phyloP scores from a whole-genome alignment of 2,329 filamentous ascomycete species.

The Pezicula rhizophila region DNA sequence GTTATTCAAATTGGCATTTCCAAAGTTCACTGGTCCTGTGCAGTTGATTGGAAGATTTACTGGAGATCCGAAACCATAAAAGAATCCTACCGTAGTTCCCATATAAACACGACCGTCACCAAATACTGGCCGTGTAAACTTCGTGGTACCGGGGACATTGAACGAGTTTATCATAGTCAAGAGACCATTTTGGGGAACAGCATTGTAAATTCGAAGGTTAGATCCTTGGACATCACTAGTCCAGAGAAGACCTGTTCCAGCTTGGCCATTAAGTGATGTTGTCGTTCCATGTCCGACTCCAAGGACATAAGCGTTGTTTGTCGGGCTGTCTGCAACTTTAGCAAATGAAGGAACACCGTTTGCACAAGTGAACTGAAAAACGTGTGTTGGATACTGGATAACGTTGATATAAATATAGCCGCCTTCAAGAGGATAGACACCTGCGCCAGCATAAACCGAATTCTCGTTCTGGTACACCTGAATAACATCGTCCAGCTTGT shows the following conservation, averaged over 20 bases:
- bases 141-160: constrained; percentile 44
- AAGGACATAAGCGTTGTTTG: constrained; percentile 45
- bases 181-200: constrained; percentile 39
- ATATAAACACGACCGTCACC: constrained; percentile 50
- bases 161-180: constrained; percentile 45
- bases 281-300: constrained; percentile 52
- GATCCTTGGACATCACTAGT: constrained; percentile 47
- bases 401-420: constrained; percentile 45
- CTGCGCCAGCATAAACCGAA: constrained; percentile 42
- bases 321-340: constrained; percentile 43
- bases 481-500: constrained; percentile 36
- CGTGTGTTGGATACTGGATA: constrained; percentile 47
- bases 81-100: constrained; percentile 42
- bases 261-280: constrained; percentile 46
- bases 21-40: constrained; percentile 42
- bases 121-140: constrained; percentile 53
- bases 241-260: constrained; percentile 52
- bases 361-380: constrained; percentile 52
- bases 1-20: constrained; percentile 35
- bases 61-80: constrained; percentile 51
- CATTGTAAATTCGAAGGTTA: constrained; percentile 46
- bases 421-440: constrained; percentile 39
- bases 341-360: constrained; percentile 46
- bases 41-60: constrained; percentile 49
- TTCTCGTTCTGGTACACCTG: constrained; percentile 40